Percentiles rank a stretch among this genome's conserved stretches.
phyloP scores from a whole-genome alignment of 352 stramenopile genomes.

The Pythium graminicola region DNA sequence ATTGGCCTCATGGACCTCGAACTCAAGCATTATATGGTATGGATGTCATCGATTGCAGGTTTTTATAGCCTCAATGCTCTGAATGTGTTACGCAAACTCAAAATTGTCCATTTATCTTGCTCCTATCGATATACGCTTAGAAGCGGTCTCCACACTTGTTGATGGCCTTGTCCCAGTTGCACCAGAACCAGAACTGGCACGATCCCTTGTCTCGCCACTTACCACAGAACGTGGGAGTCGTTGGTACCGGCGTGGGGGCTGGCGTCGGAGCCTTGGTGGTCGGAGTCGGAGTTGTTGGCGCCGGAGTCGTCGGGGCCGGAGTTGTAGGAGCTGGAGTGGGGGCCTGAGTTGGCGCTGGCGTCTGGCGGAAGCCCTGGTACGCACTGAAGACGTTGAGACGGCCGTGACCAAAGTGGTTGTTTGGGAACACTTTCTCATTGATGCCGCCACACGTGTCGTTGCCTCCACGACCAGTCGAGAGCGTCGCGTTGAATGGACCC shows the following conservation, averaged over 20 bases:
- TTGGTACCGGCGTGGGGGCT: neutral
- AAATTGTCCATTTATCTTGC: no score
- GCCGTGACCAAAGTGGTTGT: conserved; percentile 30
- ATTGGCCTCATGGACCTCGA: no score
- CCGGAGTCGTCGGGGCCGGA: neutral
- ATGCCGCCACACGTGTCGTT: conserved; percentile 3
- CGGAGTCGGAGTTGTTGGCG: neutral
- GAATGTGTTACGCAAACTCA: no score
- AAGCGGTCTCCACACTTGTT: no score
- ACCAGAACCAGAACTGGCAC: neutral
- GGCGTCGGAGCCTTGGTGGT: neutral
- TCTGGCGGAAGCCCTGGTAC: neutral
- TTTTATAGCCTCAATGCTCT: no score
- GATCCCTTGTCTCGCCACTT: neutral
- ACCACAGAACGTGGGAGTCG: neutral
- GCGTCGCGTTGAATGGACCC: conserved; percentile 1
- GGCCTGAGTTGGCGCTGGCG: neutral
- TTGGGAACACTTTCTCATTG: conserved; percentile 16
- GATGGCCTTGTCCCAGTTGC: neutral
- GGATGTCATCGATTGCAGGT: no score
- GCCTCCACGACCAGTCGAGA: neutral
- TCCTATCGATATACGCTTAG: no score
- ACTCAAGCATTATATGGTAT: no score
- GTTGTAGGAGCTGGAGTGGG: neutral
- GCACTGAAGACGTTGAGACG: conserved; percentile 23